Conservation (phyloP, 768 basidiomycete genomes). For the Xerocomellus intermedius region DNA sequence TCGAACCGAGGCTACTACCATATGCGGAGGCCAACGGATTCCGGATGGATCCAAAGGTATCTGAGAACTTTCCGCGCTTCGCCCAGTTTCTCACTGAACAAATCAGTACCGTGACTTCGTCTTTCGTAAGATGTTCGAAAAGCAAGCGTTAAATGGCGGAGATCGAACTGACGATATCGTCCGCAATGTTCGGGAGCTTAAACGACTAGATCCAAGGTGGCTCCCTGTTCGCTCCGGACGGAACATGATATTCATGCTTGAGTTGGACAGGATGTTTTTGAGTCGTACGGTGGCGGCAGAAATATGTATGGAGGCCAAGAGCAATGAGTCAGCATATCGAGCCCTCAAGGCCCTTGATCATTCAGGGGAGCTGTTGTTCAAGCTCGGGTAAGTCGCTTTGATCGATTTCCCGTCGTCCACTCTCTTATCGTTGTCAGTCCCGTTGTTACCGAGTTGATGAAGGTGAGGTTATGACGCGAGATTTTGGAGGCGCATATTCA, state of each 20-base stretch:
- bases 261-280: constrained; percentile 66
- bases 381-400: constrained; percentile 51
- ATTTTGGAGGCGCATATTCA: constrained; percentile 1
- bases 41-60: constrained; percentile 72
- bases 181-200: constrained; percentile 68
- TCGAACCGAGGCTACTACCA: constrained; percentile 73
- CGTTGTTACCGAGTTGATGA: constrained; percentile 64
- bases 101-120: constrained; percentile 77
- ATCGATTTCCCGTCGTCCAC: not conserved
- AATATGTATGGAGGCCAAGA: constrained; percentile 76
- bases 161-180: constrained; percentile 61
- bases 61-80: constrained; percentile 2
- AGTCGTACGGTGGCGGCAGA: constrained; percentile 82
- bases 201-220: constrained; percentile 67
- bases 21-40: constrained; percentile 74
- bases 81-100: constrained; percentile 11
- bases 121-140: constrained; percentile 86
- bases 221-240: constrained; percentile 15
- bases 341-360: constrained; percentile 69
- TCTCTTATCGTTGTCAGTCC: constrained; percentile 21
- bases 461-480: constrained; percentile 40
- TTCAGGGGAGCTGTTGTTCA: constrained; percentile 63
- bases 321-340: constrained; percentile 65
- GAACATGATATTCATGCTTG: constrained; percentile 2
- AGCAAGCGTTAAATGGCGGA: constrained; percentile 45